These are phyloP conservation scores for Yarrowia bubula DNA, from an alignment of 805 yeast genomes.

Conservation along the genomic window DNA sequence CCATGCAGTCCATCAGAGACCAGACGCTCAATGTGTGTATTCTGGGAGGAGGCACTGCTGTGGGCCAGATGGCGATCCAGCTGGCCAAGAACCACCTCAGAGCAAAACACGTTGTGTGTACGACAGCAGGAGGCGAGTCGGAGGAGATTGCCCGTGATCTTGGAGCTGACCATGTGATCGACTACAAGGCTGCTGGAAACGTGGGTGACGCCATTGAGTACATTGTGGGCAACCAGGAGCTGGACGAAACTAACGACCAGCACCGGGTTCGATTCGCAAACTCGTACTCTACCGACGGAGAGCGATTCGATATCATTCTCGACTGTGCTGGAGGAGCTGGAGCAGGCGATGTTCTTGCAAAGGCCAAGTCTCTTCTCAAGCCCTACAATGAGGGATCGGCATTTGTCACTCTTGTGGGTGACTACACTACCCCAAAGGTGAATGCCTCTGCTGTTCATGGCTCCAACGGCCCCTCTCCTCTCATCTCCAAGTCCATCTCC, in stretches of 20 bases:
- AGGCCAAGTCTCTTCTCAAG: constrained; percentile 47
- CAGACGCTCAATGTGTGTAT: constrained; percentile 46
- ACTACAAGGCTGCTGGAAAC: constrained; percentile 51
- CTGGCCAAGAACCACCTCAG: constrained; percentile 51
- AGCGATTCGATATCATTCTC: constrained; percentile 57
- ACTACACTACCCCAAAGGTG: constrained; percentile 38
- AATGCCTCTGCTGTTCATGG: constrained; percentile 16
- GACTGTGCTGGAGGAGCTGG: constrained; percentile 61
- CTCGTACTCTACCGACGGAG: constrained; percentile 40
- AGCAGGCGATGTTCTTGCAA: constrained; percentile 45
- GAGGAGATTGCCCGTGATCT: constrained; percentile 44
- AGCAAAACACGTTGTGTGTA: constrained; percentile 53
- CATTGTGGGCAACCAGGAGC: constrained; percentile 24
- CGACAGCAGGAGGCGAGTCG: constrained; percentile 51
- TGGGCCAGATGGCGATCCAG: constrained; percentile 57
- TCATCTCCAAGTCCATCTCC: constrained; percentile 21
- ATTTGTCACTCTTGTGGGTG: constrained; percentile 60
- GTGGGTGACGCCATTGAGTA: constrained; percentile 39
- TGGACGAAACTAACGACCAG: constrained; percentile 20
- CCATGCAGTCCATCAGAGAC: constrained; percentile 39
- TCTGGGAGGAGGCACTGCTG: constrained; percentile 73
- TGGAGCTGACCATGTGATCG: constrained; percentile 61
- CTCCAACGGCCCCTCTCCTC: constrained; percentile 15
- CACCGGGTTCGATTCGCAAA: constrained; percentile 35
- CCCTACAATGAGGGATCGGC: constrained; percentile 48